Evolutionary conservation across 805 yeast species (phyloP).

Genomic region (Starmerella stellata): DNA sequence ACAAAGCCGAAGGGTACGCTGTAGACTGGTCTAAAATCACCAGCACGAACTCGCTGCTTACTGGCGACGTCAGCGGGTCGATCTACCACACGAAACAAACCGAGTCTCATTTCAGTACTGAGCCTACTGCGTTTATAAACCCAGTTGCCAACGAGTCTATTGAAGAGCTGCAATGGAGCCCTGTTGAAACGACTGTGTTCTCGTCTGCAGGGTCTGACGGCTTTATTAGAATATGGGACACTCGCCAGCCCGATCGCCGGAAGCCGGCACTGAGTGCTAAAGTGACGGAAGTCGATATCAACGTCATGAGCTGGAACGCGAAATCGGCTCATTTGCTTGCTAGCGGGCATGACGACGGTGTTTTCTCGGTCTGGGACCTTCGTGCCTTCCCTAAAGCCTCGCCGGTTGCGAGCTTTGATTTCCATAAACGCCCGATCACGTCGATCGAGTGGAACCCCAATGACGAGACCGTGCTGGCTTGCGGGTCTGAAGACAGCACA

Average conservation of each 20-base stretch:
- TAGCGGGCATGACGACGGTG: conserved; percentile 92
- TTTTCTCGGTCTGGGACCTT: conserved; percentile 97
- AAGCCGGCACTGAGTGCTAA: conserved; percentile 71
- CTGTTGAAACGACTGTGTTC: conserved; percentile 77
- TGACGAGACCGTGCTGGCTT: conserved; percentile 91
- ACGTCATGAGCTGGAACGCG: conserved; percentile 89
- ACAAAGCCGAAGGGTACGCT: conserved; percentile 97
- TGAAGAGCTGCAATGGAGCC: conserved; percentile 95
- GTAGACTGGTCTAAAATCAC: conserved; percentile 88
- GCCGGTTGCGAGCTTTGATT: conserved; percentile 88
- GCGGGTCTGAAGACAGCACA: conserved; percentile 89
- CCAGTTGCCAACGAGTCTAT: conserved; percentile 42
- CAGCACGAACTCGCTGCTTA: conserved; percentile 58
- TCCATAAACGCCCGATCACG: conserved; percentile 87
- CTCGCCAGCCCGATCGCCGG: conserved; percentile 53
- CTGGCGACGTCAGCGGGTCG: conserved; percentile 81
- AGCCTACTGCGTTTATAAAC: conserved; percentile 49
- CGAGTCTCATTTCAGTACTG: conserved; percentile 64
- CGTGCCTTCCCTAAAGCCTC: conserved; percentile 53
- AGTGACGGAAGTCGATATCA: conserved; percentile 71
- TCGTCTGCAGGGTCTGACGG: conserved; percentile 94
- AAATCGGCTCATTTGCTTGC: conserved; percentile 76
- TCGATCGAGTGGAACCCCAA: conserved; percentile 86
- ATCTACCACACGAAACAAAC: conserved; percentile 63
- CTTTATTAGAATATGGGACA: conserved; percentile 85